Conservation (phyloP, 495 filamentous ascomycete species). For the Penicillium flavigenum region DNA sequence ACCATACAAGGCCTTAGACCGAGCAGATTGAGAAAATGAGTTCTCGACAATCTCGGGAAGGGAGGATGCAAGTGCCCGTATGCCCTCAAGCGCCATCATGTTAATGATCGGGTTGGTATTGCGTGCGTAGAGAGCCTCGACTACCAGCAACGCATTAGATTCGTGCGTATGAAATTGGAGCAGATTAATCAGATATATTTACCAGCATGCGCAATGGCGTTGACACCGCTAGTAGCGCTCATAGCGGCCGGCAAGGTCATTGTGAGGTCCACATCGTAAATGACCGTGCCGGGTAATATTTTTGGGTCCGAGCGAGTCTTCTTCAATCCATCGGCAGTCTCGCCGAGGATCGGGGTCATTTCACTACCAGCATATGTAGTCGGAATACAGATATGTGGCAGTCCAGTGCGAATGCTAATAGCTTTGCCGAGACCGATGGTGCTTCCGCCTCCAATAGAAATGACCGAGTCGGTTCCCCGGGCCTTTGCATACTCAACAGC, state of each 20-base stretch:
- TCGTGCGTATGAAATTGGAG: background rate
- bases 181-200: conserved; percentile 13
- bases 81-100: conserved; percentile 58
- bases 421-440: conserved; percentile 69
- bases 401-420: conserved; percentile 61
- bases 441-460: conserved; percentile 65
- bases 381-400: conserved; percentile 65
- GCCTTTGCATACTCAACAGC: conserved; percentile 54
- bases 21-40: conserved; percentile 48
- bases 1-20: conserved; percentile 61
- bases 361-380: conserved; percentile 71
- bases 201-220: conserved; percentile 69
- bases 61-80: conserved; percentile 51
- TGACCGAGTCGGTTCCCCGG: conserved; percentile 51
- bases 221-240: conserved; percentile 65
- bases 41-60: conserved; percentile 57
- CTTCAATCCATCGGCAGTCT: conserved; percentile 63
- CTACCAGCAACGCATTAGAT: conserved; percentile 25
- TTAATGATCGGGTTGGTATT: conserved; percentile 61
- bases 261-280: conserved; percentile 69
- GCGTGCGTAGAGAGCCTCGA: conserved; percentile 65
- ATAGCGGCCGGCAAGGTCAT: conserved; percentile 61
- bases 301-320: conserved; percentile 63
- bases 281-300: conserved; percentile 64
- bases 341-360: conserved; percentile 68